phyloP scores from a whole-genome alignment of 2,329 filamentous ascomycete genomes.

The Pseudogymnoascus sp. region DNA sequence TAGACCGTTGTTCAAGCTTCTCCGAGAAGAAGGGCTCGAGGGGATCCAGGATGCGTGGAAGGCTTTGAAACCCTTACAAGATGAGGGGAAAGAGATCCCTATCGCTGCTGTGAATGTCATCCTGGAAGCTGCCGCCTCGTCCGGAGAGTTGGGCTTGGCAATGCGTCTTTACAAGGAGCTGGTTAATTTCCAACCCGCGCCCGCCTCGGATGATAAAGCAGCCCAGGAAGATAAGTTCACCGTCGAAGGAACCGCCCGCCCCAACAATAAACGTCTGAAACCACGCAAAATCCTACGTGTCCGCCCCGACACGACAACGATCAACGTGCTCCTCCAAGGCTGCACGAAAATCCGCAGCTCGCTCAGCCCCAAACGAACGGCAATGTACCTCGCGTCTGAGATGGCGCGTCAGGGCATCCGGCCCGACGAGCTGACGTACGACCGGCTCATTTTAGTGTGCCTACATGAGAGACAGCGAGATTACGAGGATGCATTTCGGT shows the following conservation, averaged over 20 bases:
- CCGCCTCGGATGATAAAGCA: slow-evolving; percentile 9
- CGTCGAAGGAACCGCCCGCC: background rate
- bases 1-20: slow-evolving; percentile 48
- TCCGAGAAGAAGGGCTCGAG: slow-evolving; percentile 40
- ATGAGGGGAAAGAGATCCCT: slow-evolving; percentile 40
- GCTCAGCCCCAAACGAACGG: slow-evolving; percentile 30
- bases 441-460: slow-evolving; percentile 51
- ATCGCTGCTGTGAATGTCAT: slow-evolving; percentile 39
- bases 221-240: too few relatives aligned
- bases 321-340: slow-evolving; percentile 49
- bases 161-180: slow-evolving; percentile 54
- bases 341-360: slow-evolving; percentile 30
- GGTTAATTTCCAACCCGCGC: slow-evolving; percentile 32
- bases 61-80: slow-evolving; percentile 47
- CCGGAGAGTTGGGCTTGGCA: slow-evolving; percentile 38
- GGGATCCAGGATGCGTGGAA: slow-evolving; percentile 42
- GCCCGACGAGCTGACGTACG: slow-evolving; percentile 52
- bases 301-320: slow-evolving; percentile 38
- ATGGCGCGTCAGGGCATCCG: slow-evolving; percentile 47
- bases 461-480: slow-evolving; percentile 31
- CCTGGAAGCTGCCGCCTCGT: slow-evolving; percentile 27
- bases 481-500: slow-evolving; percentile 39
- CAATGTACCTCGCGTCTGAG: slow-evolving; percentile 54
- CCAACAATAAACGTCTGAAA: background rate
- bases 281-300: background rate